Evolutionary conservation across 768 basidiomycete species (phyloP), one percentile per base, ranked within the genome.

Genomic region (Boletus rufocinnamomeus): DNA sequence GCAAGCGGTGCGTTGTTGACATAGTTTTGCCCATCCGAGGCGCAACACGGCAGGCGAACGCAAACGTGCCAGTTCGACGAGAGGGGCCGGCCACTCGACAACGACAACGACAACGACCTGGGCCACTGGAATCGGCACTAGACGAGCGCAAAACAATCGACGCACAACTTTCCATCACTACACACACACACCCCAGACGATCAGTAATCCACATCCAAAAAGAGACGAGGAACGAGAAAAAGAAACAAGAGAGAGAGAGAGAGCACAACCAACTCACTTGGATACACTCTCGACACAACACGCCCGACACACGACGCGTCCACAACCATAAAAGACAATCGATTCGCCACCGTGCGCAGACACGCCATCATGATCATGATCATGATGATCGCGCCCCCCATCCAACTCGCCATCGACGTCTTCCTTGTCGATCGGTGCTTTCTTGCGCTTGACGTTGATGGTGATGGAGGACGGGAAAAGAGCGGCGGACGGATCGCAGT

Each of bases 251-350:
- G 28, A 6, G 30, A 9, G 30, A 28, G 16, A n/a, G n/a, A n/a
- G 41, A 1, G 25, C 21, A 19, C 17, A n/a, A 28, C 8, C 47
- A 66, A 50, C 76, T 63, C 54, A 77, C 76, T 75, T 74, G 50
- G 60, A 57, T 3, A 70, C 63, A 51, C 69, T 76, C 63, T 77
- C 76, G 37, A 76, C 55, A 27, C 74, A 76, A 38, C 76, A 77
- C 34, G 65, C 63, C 19, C 69, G 64, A 52, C 76, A 77, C 28
- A 77, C 65, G 47, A 63, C 57, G 28, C 74, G 72, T 52, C 74
- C 76, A 54, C 76, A 77, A 14, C 76, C 76, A 1, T 69, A 58
- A 28, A 73, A 34, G 43, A 72, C 47, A 13, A 57, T 49, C 4
- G 65, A 44, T 2, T 60, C 63, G 9, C 38, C 52, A n/a, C n/a